A percentile compares a stretch with the other conserved stretches of the same genome.
phyloP scores from a whole-genome alignment of 2,329 filamentous ascomycete genomes.

The Xylariaceae sp. region DNA sequence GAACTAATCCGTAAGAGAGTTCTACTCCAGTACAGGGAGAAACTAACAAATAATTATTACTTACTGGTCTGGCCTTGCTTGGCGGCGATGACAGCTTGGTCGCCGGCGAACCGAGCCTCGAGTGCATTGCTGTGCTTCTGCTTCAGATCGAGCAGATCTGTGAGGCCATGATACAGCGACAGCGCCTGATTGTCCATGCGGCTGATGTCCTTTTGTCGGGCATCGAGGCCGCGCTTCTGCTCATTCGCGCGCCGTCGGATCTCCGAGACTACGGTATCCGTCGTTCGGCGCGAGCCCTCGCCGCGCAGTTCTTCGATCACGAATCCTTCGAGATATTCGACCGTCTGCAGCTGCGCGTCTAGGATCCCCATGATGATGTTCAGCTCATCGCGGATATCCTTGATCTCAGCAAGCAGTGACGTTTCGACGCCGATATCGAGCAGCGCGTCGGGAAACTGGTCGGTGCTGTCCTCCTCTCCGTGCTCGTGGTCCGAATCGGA shows the following conservation, averaged over 20 bases:
- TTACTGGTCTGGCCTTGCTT: constrained; percentile 52
- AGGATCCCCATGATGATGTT: constrained; percentile 64
- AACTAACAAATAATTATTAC: no score
- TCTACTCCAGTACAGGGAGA: no score
- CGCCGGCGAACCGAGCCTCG: constrained; percentile 65
- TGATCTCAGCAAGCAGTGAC: constrained; percentile 65
- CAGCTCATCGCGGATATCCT: constrained; percentile 71
- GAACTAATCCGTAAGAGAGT: no score
- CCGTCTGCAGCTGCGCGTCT: constrained; percentile 53
- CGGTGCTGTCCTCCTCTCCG: constrained; percentile 35
- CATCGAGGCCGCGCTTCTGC: constrained; percentile 62
- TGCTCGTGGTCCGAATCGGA: constrained; percentile 13
- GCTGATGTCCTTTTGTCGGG: constrained; percentile 64
- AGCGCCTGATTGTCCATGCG: constrained; percentile 68
- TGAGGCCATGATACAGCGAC: constrained; percentile 64
- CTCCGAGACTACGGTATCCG: constrained; percentile 46
- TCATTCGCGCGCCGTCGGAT: constrained; percentile 61
- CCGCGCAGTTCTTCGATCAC: constrained; percentile 45
- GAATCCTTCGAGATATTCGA: constrained; percentile 53
- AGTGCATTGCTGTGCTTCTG: constrained; percentile 73
- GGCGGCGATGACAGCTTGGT: constrained; percentile 66
- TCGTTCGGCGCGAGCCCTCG: constrained; percentile 34
- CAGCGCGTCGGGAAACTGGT: constrained; percentile 58
- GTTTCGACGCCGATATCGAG: constrained; percentile 67
- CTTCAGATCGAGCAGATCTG: constrained; percentile 69